Base-by-base conservation (phyloP, 139 green algal genomes). In the Chlamydomonas eustigma region DNA sequence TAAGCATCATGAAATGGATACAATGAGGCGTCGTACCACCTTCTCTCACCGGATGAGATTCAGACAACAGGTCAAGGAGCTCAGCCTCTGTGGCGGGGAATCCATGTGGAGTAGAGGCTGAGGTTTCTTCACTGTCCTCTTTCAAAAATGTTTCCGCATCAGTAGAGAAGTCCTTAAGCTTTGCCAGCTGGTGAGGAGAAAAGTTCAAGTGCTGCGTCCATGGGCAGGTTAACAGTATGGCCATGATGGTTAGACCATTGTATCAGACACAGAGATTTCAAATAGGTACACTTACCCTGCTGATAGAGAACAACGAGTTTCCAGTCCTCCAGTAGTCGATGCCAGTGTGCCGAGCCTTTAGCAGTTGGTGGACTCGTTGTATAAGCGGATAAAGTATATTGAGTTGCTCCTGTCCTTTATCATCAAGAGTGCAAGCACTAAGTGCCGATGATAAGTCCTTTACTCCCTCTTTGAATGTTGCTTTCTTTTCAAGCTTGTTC, bases 161-260 rank as follows among this genome's bases (percentile, higher is more conserved):
- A 37, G 18, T 4, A 28, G 4, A 6, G 52, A 68, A 68, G n/a
- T 33, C 12, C 18, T 28, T 8, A 8, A 68, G 52, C 52, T 31
- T 22, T 4, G 4, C 4, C 52, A 68, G 18, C 52, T 68, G 52
- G 12, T 68, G n/a, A 31, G 52, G 52, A 28, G 52, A 31, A 28
- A 68, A 68, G n/a, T 68, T 22, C 8, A 68, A 31, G 52, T 68
- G 52, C 52, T 68, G 52, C 52, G 44, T 12, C 44, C 44, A n/a
- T n/a, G n/a, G n/a, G n/a, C n/a, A n/a, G n/a, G n/a, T n/a, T n/a
- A n/a, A n/a, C n/a, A n/a, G n/a, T n/a, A n/a, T n/a, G n/a, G n/a
- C n/a, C n/a, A n/a, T n/a, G n/a, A n/a, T n/a, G n/a, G n/a, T n/a
- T n/a, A n/a, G n/a, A n/a, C n/a, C n/a, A n/a, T n/a, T n/a, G n/a